Percentiles rank a stretch among this genome's conserved stretches.
Conservation (phyloP, 108 stramenopile species). For the Skeletonema grethae region DNA sequence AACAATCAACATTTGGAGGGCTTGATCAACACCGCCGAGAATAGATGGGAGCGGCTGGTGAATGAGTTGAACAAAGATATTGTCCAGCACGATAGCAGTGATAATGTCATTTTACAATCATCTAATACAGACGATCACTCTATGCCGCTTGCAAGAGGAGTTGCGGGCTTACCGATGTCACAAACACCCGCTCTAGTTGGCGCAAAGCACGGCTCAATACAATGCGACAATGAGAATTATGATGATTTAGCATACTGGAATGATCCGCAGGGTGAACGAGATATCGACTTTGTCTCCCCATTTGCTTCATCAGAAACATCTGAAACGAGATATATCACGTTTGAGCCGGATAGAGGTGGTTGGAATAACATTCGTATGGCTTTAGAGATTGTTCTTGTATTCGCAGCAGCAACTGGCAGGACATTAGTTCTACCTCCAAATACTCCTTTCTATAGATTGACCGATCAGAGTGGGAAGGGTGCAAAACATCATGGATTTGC, state of each 20-base stretch:
- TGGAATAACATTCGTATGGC: slow-evolving; percentile 88
- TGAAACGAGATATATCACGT: slow-evolving; percentile 54
- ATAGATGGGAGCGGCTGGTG: slow-evolving; percentile 5
- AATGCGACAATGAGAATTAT: slow-evolving; percentile 43
- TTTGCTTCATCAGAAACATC: slow-evolving; percentile 37
- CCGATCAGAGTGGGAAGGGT: slow-evolving; percentile 54
- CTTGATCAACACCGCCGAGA: slow-evolving; percentile 1
- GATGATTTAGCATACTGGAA: slow-evolving; percentile 84
- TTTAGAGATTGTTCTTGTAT: slow-evolving; percentile 79
- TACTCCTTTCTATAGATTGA: slow-evolving; percentile 72
- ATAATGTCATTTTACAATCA: neutral
- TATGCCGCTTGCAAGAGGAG: slow-evolving; percentile 57
- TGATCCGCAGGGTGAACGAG: slow-evolving; percentile 64
- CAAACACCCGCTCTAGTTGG: slow-evolving; percentile 72
- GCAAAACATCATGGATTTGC: slow-evolving; percentile 57
- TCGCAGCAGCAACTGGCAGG: slow-evolving; percentile 83
- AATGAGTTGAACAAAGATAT: slow-evolving; percentile 2
- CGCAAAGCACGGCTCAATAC: slow-evolving; percentile 59
- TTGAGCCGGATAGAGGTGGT: slow-evolving; percentile 79
- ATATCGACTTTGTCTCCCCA: slow-evolving; percentile 58
- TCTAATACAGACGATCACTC: neutral
- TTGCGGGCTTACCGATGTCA: slow-evolving; percentile 62
- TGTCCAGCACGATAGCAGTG: neutral
- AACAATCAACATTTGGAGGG: neutral
- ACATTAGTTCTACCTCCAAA: slow-evolving; percentile 89